Base-by-base conservation (phyloP, 805 yeast genomes). In the Kluyveromyces wickerhamii region DNA sequence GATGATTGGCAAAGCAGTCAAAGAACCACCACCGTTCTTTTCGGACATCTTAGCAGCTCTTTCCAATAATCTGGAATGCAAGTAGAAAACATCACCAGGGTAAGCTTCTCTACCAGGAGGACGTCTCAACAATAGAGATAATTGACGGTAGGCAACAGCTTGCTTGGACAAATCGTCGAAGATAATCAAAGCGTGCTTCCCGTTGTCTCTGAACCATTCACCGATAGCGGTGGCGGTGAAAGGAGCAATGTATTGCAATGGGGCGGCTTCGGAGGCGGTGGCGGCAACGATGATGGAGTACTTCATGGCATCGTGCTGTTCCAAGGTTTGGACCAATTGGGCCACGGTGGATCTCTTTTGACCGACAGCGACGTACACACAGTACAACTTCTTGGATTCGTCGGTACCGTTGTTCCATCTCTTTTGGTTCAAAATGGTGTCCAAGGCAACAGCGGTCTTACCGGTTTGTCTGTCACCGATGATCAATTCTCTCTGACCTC, bases 191-290 rank as follows among this genome's bases (percentile, higher is more conserved):
- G 97, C 94, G 71, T 92, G 97, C 68, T 71, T 84, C 66, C 95
- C 96, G 71, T 89, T 92, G 78, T 92, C 99, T 79, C 98, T 86
- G 94, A 92, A 92, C 98, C 98, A 92, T 77, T 92, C 99, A 75
- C 97, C 96, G 66, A 92, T 88, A 62, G 99, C 95, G 67, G 95
- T 82, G 54, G 88, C 99, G 57, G 98, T 86, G 95, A 92, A 92
- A 67, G 99, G 99, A 75, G 99, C 97, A 66, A 92, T 73, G 77
- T 87, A 92, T 78, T 92, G 99, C 70, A 92, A 77, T 68, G 98
- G 99, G 68, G 99, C 98, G 57, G 98, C 98, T 77, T 92, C 98
- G 47, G 98, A 92, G 54, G 99, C 99, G 59, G 99, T 92, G 59
- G 98, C 99, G 45, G 98, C 96, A 66, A 92, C 97, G 68, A 92